phyloP scores from a whole-genome alignment of 2,329 filamentous ascomycete genomes.

The Fusarium robinianum region DNA sequence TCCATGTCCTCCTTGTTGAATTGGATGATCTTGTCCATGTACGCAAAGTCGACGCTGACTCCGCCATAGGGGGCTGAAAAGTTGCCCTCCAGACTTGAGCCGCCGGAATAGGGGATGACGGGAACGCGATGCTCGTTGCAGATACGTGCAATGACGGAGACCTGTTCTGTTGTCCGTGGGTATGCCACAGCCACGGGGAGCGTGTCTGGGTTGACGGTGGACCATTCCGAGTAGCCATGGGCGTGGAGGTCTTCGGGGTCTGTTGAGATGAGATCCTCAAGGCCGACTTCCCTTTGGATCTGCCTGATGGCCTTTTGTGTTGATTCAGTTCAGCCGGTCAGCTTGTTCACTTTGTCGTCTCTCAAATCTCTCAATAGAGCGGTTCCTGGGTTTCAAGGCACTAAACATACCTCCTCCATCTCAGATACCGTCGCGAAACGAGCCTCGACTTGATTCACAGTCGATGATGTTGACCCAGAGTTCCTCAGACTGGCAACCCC shows the following conservation, averaged over 20 bases:
- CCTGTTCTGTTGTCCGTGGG: slow-evolving; percentile 63
- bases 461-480: slow-evolving; percentile 9
- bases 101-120: slow-evolving; percentile 85
- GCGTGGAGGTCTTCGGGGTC: slow-evolving; percentile 64
- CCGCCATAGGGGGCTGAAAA: slow-evolving; percentile 87
- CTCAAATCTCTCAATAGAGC: not conserved
- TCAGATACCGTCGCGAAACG: slow-evolving; percentile 49
- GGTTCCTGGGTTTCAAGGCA: no score
- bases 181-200: slow-evolving; percentile 68
- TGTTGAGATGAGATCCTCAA: slow-evolving; percentile 63
- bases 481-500: slow-evolving; percentile 42
- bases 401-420: slow-evolving; percentile 47
- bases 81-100: slow-evolving; percentile 85
- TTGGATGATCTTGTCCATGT: slow-evolving; percentile 81
- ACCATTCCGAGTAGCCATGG: slow-evolving; percentile 72
- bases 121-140: slow-evolving; percentile 81
- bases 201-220: slow-evolving; percentile 61
- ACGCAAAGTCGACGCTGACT: slow-evolving; percentile 85
- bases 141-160: slow-evolving; percentile 64
- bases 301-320: slow-evolving; percentile 56
- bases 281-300: slow-evolving; percentile 54
- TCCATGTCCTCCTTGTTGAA: slow-evolving; percentile 91
- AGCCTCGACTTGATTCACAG: slow-evolving; percentile 29
- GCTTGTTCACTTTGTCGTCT: no score
- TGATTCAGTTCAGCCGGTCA: no score